Conservation (phyloP, 2,329 filamentous ascomycete species). For the Colletotrichum sp. region DNA sequence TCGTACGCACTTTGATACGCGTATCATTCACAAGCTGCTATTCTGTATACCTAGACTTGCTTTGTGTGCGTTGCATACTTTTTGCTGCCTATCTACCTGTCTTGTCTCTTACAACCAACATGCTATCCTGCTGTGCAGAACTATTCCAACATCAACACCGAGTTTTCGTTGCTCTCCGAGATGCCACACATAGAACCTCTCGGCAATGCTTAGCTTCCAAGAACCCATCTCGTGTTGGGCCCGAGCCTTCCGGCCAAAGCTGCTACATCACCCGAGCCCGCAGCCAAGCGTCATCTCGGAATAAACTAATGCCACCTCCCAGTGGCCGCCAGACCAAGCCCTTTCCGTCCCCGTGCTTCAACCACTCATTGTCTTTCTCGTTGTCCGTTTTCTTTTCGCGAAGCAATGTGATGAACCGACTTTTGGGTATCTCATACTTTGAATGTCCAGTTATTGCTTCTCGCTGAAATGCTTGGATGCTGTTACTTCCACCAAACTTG, state of each 20-base stretch:
- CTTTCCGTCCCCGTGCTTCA: background rate
- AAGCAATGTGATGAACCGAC: slow-evolving; percentile 19
- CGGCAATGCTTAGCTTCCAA: background rate
- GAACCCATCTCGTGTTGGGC: background rate
- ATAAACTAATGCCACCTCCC: background rate
- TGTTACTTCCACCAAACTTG: background rate
- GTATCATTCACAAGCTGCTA: slow-evolving; percentile 9
- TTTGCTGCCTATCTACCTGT: background rate
- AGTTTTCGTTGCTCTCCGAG: background rate
- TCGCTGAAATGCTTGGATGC: slow-evolving; percentile 9
- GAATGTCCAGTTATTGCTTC: slow-evolving; percentile 12
- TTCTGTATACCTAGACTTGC: background rate
- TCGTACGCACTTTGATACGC: slow-evolving; percentile 7
- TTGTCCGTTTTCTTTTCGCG: background rate
- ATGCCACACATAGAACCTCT: background rate
- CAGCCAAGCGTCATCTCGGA: background rate
- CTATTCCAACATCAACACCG: background rate
- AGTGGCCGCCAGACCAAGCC: background rate
- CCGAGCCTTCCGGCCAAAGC: slow-evolving; percentile 12
- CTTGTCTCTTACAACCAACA: background rate
- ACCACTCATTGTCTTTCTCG: background rate
- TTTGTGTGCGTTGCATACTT: background rate
- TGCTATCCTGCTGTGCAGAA: slow-evolving; percentile 2
- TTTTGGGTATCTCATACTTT: slow-evolving; percentile 20
- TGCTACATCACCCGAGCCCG: background rate